phyloP scores from a whole-genome alignment of 2,329 filamentous ascomycete species.

The Trichoderma hamatum region DNA sequence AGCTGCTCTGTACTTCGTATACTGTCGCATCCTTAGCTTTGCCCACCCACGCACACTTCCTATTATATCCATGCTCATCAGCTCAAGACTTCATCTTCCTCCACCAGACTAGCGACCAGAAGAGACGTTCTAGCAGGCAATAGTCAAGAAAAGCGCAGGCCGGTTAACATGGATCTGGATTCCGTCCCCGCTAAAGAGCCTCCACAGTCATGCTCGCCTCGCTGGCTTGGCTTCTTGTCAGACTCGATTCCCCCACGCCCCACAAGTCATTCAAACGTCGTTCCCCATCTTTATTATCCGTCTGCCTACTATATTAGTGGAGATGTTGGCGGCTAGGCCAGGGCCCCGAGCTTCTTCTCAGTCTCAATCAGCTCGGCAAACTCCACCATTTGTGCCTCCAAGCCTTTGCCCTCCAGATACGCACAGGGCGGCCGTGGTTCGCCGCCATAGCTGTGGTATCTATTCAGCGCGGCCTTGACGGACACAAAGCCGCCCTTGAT shows the following conservation, averaged over 20 bases:
- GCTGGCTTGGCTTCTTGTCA: constrained; percentile 10
- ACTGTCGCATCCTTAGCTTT: background rate
- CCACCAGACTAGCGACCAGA: background rate
- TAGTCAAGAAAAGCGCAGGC: background rate
- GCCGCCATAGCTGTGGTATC: constrained; percentile 65
- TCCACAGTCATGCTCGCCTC: constrained; percentile 18
- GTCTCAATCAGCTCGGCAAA: constrained; percentile 31
- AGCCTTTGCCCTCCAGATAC: constrained; percentile 33
- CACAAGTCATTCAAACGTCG: background rate
- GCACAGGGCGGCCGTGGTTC: constrained; percentile 57
- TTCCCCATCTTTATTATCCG: constrained; percentile 1
- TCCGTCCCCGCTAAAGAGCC: constrained; percentile 17
- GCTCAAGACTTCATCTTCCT: background rate
- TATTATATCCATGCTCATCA: background rate
- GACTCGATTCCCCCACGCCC: constrained; percentile 24
- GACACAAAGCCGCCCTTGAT: constrained; percentile 71
- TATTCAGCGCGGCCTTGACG: constrained; percentile 66
- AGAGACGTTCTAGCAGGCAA: background rate
- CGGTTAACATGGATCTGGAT: constrained; percentile 10
- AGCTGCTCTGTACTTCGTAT: background rate
- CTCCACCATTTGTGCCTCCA: constrained; percentile 32
- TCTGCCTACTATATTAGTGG: constrained; percentile 17
- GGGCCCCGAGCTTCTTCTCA: constrained; percentile 39
- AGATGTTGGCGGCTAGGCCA: constrained; percentile 1
- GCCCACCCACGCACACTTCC: background rate